Conservation (phyloP, 345 rosid species). For the Camelina sativa region DNA sequence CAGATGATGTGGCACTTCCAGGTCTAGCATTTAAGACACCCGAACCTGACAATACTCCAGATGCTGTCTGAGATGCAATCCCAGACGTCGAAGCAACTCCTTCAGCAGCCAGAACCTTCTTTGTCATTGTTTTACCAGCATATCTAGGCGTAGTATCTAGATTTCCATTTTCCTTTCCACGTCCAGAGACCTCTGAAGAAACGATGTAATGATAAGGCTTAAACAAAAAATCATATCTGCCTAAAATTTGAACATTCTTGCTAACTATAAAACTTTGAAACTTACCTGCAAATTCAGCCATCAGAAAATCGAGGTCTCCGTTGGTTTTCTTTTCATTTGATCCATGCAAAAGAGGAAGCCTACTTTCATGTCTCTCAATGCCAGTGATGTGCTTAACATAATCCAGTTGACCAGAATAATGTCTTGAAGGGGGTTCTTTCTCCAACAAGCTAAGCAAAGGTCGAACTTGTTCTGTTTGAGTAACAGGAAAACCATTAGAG, state of each 20-base stretch:
- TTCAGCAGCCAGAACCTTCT: constrained; percentile 68
- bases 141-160: constrained; percentile 64
- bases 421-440: constrained; percentile 93
- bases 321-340: constrained; percentile 83
- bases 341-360: constrained; percentile 84
- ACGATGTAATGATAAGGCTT: constrained; percentile 29
- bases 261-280: constrained; percentile 16
- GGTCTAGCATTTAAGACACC: constrained; percentile 97
- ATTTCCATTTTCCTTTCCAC: constrained; percentile 81
- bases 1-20: constrained; percentile 95
- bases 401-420: constrained; percentile 88
- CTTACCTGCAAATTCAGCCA: constrained; percentile 97
- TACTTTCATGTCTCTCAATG: constrained; percentile 91
- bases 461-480: constrained; percentile 84
- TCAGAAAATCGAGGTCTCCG: constrained; percentile 89
- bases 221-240: constrained; percentile 12
- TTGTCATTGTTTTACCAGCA: constrained; percentile 60
- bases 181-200: constrained; percentile 79
- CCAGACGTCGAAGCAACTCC: constrained; percentile 82
- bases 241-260: constrained; percentile 7
- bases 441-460: constrained; percentile 98
- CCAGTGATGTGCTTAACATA: constrained; percentile 80
- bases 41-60: constrained; percentile 96
- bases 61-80: constrained; percentile 86
- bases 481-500: constrained; percentile 63